These are phyloP conservation scores for Capsella rubella DNA, from an alignment of 441 rosid genomes.

Conservation along the genomic window DNA sequence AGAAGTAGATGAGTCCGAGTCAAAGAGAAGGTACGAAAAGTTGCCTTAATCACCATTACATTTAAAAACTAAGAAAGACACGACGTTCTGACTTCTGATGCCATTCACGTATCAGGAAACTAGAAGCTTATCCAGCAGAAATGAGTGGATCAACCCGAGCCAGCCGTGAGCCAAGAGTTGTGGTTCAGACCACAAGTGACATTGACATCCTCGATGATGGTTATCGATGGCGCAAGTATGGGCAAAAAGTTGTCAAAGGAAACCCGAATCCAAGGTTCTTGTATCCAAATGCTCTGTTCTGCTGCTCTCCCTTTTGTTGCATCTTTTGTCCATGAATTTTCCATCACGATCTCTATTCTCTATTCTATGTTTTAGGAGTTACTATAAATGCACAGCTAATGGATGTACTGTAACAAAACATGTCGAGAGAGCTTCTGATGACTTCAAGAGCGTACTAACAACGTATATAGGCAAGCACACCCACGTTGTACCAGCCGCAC, in stretches of 20 bases:
- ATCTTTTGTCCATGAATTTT: conserved; percentile 44
- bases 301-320: conserved; percentile 4
- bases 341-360: conserved; percentile 4
- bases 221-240: conserved; percentile 79
- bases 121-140: conserved; percentile 61
- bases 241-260: conserved; percentile 83
- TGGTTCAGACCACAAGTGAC: conserved; percentile 67
- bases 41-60: conserved; percentile 1
- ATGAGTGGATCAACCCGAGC: conserved; percentile 71
- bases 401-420: conserved; percentile 92
- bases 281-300: not conserved
- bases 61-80: not conserved
- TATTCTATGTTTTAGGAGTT: conserved; percentile 68
- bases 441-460: conserved; percentile 79
- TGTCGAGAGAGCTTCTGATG: conserved; percentile 94
- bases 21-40: conserved; percentile 65
- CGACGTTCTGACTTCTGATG: conserved; percentile 21
- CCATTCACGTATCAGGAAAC: conserved; percentile 52
- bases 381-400: conserved; percentile 88
- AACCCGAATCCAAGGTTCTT: conserved; percentile 74
- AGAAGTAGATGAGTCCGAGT: conserved; percentile 68
- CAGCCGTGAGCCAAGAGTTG: conserved; percentile 68
- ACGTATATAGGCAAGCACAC: conserved; percentile 94
- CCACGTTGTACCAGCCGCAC: conserved; percentile 87
- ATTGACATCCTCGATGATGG: conserved; percentile 76